Percentiles rank a stretch among this genome's conserved stretches.
These are phyloP conservation scores for Chloropicon primus DNA, from an alignment of 139 green algal genomes.

Conservation along the genomic window DNA sequence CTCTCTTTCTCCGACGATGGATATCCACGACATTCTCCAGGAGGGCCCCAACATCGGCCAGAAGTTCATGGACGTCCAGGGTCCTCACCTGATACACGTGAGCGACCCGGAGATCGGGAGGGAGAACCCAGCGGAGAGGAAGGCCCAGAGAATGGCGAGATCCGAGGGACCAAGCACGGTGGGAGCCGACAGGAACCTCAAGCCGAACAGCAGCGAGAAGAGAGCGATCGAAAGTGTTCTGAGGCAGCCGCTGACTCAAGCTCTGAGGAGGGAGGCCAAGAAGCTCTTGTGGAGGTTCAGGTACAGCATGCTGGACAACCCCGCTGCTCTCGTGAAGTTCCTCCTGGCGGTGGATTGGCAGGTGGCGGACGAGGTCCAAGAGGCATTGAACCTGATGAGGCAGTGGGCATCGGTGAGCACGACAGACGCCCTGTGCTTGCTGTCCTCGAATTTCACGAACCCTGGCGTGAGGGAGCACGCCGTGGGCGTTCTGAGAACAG, in stretches of 20 bases:
- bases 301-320: constrained; percentile 25
- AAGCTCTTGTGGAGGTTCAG: constrained; percentile 20
- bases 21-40: constrained; percentile 14
- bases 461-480: not conserved
- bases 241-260: not conserved
- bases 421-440: constrained; percentile 84
- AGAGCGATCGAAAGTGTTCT: not conserved
- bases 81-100: not conserved
- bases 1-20: not conserved
- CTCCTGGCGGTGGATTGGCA: constrained; percentile 79
- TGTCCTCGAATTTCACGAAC: constrained; percentile 66
- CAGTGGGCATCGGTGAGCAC: constrained; percentile 71
- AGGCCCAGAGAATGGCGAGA: constrained; percentile 83
- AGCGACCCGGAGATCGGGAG: constrained; percentile 39
- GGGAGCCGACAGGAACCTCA: constrained; percentile 53
- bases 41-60: constrained; percentile 37
- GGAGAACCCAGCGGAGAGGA: constrained; percentile 76
- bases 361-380: constrained; percentile 56
- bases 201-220: constrained; percentile 36
- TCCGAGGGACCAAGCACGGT: constrained; percentile 10
- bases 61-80: constrained; percentile 23
- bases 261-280: constrained; percentile 7
- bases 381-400: constrained; percentile 69
- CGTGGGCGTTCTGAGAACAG: constrained; percentile 11
- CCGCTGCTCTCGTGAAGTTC: constrained; percentile 24